Evolutionary conservation across 202 grass and related monocot genomes (phyloP).

Genomic region (Panicum virgatum): DNA sequence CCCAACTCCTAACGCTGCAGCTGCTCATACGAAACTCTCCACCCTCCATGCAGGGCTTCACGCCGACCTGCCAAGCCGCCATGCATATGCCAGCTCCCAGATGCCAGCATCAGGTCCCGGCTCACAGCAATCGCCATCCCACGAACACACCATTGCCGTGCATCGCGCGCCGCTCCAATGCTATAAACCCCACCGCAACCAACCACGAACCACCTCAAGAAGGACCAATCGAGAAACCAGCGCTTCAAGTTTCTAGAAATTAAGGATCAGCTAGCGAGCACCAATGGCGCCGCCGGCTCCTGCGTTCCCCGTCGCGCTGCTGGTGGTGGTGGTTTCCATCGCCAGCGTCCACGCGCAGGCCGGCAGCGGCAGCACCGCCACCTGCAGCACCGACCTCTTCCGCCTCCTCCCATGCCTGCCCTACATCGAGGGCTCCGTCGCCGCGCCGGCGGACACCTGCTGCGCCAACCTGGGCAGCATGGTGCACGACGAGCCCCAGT

Average conservation of each 20-base stretch:
- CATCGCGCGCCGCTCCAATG: not conserved
- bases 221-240: not conserved
- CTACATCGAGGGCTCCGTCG: conserved; percentile 42
- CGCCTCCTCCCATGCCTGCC: conserved; percentile 65
- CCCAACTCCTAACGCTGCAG: conserved; percentile 26
- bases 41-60: conserved; percentile 24
- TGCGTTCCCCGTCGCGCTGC: not conserved
- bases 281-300: conserved; percentile 6
- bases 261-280: conserved; percentile 1
- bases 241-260: too few species aligned
- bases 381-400: conserved; percentile 52
- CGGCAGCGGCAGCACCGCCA: not conserved
- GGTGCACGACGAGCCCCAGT: conserved; percentile 64
- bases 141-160: conserved; percentile 41
- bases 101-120: conserved; percentile 14
- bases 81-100: not conserved
- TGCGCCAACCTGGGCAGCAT: conserved; percentile 66
- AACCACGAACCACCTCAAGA: not conserved
- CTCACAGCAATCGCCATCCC: not conserved
- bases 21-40: conserved; percentile 26
- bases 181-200: conserved; percentile 30
- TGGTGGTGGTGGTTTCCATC: conserved; percentile 23
- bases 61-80: conserved; percentile 2
- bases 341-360: not conserved
- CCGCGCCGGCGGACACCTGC: conserved; percentile 59